Evolutionary conservation across 805 yeast genomes (phyloP).

Genomic region (Saccharomyces jurei): DNA sequence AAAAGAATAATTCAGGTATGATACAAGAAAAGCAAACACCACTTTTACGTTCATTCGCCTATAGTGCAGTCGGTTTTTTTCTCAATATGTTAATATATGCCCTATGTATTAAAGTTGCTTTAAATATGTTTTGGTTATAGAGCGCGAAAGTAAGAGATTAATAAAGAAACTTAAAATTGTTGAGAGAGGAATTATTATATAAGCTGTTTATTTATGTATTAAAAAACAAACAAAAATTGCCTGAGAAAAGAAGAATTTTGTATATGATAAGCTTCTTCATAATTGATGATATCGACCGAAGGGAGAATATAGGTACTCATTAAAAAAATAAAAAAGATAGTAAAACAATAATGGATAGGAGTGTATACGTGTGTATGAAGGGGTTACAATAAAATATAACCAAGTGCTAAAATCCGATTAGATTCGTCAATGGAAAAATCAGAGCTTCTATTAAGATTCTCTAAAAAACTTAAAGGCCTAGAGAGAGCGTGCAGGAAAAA

Average conservation of each 20-base stretch:
- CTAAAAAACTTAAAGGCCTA: background rate
- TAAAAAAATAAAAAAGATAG: background rate
- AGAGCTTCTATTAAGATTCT: background rate
- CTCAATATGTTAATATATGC: background rate
- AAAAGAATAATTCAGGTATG: background rate
- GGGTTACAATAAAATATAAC: conserved; percentile 7
- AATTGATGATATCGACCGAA: background rate
- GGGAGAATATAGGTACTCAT: background rate
- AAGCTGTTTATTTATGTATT: background rate
- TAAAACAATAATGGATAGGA: background rate
- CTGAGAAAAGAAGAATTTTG: background rate
- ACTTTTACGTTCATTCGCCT: background rate
- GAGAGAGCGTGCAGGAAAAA: background rate
- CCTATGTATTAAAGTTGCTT: too few species aligned
- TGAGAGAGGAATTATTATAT: background rate
- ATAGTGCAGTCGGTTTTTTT: background rate
- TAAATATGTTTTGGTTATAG: background rate
- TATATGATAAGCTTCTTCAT: background rate
- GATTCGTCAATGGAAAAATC: conserved; percentile 9
- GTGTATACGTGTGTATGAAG: too few species aligned
- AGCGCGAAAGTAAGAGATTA: background rate
- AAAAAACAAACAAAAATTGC: background rate
- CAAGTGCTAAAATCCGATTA: conserved; percentile 12
- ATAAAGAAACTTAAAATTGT: background rate
- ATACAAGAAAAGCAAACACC: background rate